Evolutionary conservation across 306 rosid species (phyloP), one percentile per base, ranked within the genome.

Genomic region (Castanea crenata): DNA sequence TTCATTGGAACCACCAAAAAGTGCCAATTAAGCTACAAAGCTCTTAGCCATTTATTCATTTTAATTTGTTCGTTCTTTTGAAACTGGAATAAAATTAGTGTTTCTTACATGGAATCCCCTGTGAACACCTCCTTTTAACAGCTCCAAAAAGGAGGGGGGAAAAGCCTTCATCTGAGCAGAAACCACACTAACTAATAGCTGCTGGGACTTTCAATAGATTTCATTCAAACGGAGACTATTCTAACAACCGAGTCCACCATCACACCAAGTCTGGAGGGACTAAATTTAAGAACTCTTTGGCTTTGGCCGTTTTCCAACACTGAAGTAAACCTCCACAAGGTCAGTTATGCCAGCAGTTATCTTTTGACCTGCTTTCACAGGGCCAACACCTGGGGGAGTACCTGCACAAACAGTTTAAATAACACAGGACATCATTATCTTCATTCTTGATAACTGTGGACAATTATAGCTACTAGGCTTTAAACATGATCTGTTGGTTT

Each of bases 361-460:
- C 83, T 76, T 94, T 86, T 94, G 94, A 64, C 97, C 97, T 75
- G 87, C 88, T 86, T 85, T 92, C 76, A 94, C 99, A 5, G 97
- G 97, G 75, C 97, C 99, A 84, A 92, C 97, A 4, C 99, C 99
- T 35, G 86, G 78, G 41, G 99, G 99, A 86, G 99, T 92, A 46
- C 99, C 99, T 92, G 90, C 83, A 85, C 58, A 64, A 73, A 27
- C 46, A 81, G 71, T 58, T 79, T 76, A 81, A 84, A 54, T 34
- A 76, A 54, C 54, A 14, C 1, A 0, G 25, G 10, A 38, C 44
- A 1, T 18, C 72, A 67, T 35, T 9, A 62, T 13, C 52, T 34
- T 16, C 52, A 35, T 19, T 67, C 27, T 67, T 34, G 25, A 67
- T 19, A 34, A 34, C 49, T 34, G 16, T 18, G 69, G 71, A 15